Percentiles rank a stretch among this genome's conserved stretches.
phyloP scores from a whole-genome alignment of 192 early-diverging fungal genomes.

The Rhizophagus clarus region DNA sequence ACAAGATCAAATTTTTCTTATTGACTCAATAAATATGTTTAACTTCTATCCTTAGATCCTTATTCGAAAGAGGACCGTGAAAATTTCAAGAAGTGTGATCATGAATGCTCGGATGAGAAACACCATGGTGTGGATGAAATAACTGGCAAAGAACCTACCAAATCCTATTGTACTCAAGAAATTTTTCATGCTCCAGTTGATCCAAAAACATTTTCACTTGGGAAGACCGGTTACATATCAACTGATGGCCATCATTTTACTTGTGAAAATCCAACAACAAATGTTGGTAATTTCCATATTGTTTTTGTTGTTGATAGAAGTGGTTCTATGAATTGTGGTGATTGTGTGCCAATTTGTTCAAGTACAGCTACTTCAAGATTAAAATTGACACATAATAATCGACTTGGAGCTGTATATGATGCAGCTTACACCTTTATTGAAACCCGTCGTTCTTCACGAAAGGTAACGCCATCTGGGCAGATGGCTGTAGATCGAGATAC shows the following conservation, averaged over 20 bases:
- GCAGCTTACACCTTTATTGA: slow-evolving; percentile 16
- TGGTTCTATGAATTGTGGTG: slow-evolving; percentile 6
- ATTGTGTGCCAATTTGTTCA: neutral
- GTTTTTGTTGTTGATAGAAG: slow-evolving; percentile 32
- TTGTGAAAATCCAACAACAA: slow-evolving; percentile 38
- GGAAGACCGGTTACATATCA: slow-evolving; percentile 19
- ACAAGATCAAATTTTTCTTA: slow-evolving; percentile 16
- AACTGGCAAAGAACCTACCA: slow-evolving; percentile 1
- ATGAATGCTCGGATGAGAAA: slow-evolving; percentile 38
- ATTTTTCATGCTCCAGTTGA: slow-evolving; percentile 9
- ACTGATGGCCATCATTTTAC: slow-evolving; percentile 40
- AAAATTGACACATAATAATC: slow-evolving; percentile 13
- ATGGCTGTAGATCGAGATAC: slow-evolving; percentile 19
- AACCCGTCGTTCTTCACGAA: slow-evolving; percentile 14
- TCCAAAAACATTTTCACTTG: neutral
- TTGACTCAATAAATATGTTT: neutral
- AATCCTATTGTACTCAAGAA: slow-evolving; percentile 23
- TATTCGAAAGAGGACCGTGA: slow-evolving; percentile 36
- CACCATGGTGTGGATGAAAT: slow-evolving; percentile 26
- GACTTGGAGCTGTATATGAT: slow-evolving; percentile 34
- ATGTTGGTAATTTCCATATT: slow-evolving; percentile 27
- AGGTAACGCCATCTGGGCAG: neutral
- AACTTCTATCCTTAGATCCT: slow-evolving; percentile 32
- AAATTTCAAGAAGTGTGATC: slow-evolving; percentile 39
- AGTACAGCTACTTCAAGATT: neutral